phyloP scores from a whole-genome alignment of 768 basidiomycete species.

The Dentipellis fragilis region DNA sequence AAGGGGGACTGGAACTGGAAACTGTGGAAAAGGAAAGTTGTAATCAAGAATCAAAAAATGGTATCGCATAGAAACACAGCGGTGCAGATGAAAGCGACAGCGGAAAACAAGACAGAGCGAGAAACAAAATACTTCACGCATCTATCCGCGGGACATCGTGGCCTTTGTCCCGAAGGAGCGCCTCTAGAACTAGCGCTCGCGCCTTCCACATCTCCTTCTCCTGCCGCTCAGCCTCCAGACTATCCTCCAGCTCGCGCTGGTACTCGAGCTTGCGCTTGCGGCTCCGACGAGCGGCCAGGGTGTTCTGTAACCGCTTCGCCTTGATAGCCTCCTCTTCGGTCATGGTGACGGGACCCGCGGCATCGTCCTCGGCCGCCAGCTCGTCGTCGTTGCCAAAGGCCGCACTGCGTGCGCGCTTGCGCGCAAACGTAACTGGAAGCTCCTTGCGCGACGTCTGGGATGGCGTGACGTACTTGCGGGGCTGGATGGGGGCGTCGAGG shows the following conservation, averaged over 20 bases:
- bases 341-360: slow-evolving; percentile 28
- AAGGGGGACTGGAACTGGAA: not conserved
- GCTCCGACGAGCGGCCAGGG: slow-evolving; percentile 73
- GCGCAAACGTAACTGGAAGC: slow-evolving; percentile 60
- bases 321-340: slow-evolving; percentile 62
- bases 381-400: slow-evolving; percentile 40
- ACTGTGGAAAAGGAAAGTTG: not conserved
- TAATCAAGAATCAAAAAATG: not conserved
- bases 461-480: slow-evolving; percentile 61
- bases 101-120: not conserved
- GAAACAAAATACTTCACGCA: slow-evolving; percentile 13
- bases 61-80: not conserved
- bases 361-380: slow-evolving; percentile 25
- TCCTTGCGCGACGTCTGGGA: slow-evolving; percentile 75
- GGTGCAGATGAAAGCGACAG: not conserved
- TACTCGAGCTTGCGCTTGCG: slow-evolving; percentile 68
- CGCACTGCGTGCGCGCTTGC: slow-evolving; percentile 45
- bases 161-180: slow-evolving; percentile 46
- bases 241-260: slow-evolving; percentile 53
- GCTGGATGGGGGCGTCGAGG: slow-evolving; percentile 70
- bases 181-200: slow-evolving; percentile 36
- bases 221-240: slow-evolving; percentile 36
- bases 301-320: slow-evolving; percentile 75
- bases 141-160: slow-evolving; percentile 44
- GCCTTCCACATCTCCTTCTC: slow-evolving; percentile 60